phyloP scores from a whole-genome alignment of 352 stramenopile genomes.

The Phytophthora sojae region DNA sequence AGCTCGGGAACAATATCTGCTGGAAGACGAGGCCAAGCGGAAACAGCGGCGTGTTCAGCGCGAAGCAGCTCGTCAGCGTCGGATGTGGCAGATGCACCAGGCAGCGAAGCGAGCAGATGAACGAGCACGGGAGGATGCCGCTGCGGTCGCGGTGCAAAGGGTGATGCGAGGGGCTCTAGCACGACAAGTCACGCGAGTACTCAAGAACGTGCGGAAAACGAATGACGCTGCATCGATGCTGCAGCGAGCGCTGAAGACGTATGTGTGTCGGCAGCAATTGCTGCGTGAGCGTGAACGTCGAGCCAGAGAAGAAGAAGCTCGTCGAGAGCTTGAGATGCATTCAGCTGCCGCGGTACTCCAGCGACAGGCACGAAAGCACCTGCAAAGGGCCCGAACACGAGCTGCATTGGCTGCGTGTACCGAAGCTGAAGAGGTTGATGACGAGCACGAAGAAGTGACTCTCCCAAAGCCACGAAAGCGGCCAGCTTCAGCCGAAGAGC shows the following conservation, averaged over 20 bases:
- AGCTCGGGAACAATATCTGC: constrained; percentile 51
- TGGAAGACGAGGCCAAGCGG: constrained; percentile 49
- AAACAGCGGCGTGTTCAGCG: constrained; percentile 47
- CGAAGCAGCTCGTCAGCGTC: constrained; percentile 51
- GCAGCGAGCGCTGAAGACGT: constrained; percentile 45
- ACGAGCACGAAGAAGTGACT: constrained; percentile 14
- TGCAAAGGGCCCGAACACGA: constrained; percentile 31
- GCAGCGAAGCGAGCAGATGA: constrained; percentile 55
- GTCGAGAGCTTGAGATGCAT: constrained; percentile 41
- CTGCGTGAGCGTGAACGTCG: constrained; percentile 30
- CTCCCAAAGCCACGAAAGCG: not conserved
- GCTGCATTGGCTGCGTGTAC: constrained; percentile 17
- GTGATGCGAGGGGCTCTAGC: constrained; percentile 48
- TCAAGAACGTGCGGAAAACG: constrained; percentile 23
- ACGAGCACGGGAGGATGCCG: constrained; percentile 43
- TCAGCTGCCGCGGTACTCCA: constrained; percentile 57
- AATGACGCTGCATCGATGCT: constrained; percentile 44
- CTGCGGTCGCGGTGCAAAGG: constrained; percentile 54
- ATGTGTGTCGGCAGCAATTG: constrained; percentile 33
- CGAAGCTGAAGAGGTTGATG: constrained; percentile 31
- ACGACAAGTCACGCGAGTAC: constrained; percentile 10
- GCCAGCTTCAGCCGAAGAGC: not conserved
- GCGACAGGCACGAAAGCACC: constrained; percentile 47
- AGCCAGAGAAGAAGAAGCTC: constrained; percentile 31
- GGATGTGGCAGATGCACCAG: constrained; percentile 60